These are phyloP conservation scores for Umbilicus rupestris DNA, from an alignment of 164 flowering plant genomes.

Conservation along the genomic window DNA sequence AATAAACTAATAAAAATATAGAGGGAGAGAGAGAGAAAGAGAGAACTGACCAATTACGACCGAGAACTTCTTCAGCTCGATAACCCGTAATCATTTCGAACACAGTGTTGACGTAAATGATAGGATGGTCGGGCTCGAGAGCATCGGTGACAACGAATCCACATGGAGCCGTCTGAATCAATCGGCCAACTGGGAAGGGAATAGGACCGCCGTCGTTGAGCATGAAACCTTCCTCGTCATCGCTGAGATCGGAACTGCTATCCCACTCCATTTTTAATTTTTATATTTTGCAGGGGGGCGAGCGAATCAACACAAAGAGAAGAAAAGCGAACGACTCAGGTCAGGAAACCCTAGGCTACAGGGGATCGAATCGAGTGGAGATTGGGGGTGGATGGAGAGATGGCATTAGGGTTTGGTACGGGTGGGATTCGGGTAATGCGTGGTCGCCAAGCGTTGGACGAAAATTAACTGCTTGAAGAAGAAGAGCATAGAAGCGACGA, in stretches of 20 bases:
- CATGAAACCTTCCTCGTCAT: slow-evolving; percentile 40
- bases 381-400: too few relatives aligned
- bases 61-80: slow-evolving; percentile 78
- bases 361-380: neutral
- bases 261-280: slow-evolving; percentile 55
- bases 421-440: too few relatives aligned
- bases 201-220: slow-evolving; percentile 42
- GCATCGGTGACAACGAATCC: slow-evolving; percentile 80
- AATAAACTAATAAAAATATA: neutral
- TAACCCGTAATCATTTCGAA: slow-evolving; percentile 73
- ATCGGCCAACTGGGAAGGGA: slow-evolving; percentile 41
- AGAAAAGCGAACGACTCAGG: too few relatives aligned
- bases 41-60: slow-evolving; percentile 59
- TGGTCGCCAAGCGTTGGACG: too few relatives aligned
- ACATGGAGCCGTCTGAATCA: slow-evolving; percentile 49
- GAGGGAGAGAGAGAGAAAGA: neutral
- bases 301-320: too few relatives aligned
- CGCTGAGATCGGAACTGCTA: slow-evolving; percentile 60
- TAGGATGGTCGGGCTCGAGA: slow-evolving; percentile 68
- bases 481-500: neutral
- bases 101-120: slow-evolving; percentile 74
- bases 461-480: too few relatives aligned
- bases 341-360: too few relatives aligned
- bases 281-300: too few relatives aligned
- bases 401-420: slow-evolving; percentile 6